Conservation (phyloP, 805 yeast species). For the Barnettozyma sucrosica region DNA sequence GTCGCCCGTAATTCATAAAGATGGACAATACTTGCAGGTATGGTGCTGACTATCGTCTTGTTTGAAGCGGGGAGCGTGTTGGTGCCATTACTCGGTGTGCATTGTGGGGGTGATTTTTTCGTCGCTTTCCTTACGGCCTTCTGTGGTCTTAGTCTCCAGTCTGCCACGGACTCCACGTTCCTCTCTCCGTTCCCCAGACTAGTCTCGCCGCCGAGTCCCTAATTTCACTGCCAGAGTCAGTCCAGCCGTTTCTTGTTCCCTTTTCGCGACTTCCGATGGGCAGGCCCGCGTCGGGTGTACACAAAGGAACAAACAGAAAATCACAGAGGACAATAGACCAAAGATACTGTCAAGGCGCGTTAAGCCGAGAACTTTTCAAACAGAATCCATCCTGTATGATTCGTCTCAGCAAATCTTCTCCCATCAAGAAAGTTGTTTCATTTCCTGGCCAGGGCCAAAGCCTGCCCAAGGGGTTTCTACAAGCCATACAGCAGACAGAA, state of each 20-base stretch:
- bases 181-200: neutral
- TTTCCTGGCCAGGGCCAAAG: constrained; percentile 25
- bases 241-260: neutral
- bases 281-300: no score
- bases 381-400: constrained; percentile 6
- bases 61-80: neutral
- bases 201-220: neutral
- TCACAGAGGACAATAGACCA: no score
- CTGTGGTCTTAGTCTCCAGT: neutral
- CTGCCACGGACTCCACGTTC: neutral
- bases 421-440: constrained; percentile 8
- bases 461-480: neutral
- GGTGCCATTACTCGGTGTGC: no score
- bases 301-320: no score
- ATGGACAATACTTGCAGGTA: neutral
- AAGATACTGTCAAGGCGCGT: no score
- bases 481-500: neutral
- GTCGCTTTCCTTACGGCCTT: neutral
- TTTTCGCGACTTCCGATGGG: neutral
- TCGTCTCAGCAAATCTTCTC: constrained; percentile 5
- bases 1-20: neutral
- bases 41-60: neutral
- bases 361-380: no score
- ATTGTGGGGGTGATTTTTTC: no score
- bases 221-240: neutral